These are phyloP conservation scores for Annulohypoxylon maeteangense DNA, from an alignment of 495 filamentous ascomycete genomes.

Conservation along the genomic window DNA sequence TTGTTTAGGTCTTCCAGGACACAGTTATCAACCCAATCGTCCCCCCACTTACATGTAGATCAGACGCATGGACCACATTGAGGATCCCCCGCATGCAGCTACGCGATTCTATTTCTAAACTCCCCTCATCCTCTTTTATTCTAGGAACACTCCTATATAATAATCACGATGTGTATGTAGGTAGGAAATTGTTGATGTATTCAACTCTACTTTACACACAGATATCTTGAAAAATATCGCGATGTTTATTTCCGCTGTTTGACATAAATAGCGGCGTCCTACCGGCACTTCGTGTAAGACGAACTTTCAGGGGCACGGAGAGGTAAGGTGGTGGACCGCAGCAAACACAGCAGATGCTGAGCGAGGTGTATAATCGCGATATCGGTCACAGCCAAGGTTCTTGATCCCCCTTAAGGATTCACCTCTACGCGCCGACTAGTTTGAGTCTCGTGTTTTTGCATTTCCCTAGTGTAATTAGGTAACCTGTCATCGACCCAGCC, in stretches of 20 bases:
- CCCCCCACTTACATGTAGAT: background rate
- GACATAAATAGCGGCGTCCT: slow-evolving; percentile 28
- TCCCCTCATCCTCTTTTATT: background rate
- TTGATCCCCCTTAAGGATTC: background rate
- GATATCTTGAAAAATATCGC: slow-evolving; percentile 5
- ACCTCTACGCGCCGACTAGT: background rate
- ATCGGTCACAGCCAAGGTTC: slow-evolving; percentile 12
- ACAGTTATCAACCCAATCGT: slow-evolving; percentile 5
- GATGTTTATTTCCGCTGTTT: slow-evolving; percentile 19
- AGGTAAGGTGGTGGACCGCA: background rate
- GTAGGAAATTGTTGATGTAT: background rate
- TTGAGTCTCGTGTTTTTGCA: background rate
- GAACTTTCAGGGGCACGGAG: slow-evolving; percentile 9
- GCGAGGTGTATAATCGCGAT: slow-evolving; percentile 10
- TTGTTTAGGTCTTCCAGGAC: slow-evolving; percentile 7
- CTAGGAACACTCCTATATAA: background rate
- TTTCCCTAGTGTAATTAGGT: background rate
- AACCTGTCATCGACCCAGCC: background rate
- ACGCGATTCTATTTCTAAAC: background rate
- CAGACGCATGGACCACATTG: background rate
- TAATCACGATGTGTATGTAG: background rate
- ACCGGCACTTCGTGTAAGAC: slow-evolving; percentile 14
- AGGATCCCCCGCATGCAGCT: background rate
- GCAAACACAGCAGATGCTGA: slow-evolving; percentile 30
- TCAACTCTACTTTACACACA: background rate